These are phyloP conservation scores for Colletotrichum somersetense DNA, from an alignment of 2,329 filamentous ascomycete species.

Conservation along the genomic window DNA sequence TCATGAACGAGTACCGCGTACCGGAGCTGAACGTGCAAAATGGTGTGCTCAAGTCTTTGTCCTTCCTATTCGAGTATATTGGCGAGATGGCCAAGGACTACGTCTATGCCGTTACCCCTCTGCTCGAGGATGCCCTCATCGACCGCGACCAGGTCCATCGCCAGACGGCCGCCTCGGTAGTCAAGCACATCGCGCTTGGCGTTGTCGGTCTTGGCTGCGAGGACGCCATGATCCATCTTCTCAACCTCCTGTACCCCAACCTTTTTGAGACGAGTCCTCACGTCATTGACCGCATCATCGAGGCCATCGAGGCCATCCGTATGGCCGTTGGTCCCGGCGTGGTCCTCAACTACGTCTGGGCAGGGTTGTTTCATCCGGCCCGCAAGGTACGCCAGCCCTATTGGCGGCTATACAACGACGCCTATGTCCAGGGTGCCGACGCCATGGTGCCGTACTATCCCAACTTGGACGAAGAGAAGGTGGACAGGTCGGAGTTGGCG, in stretches of 20 bases:
- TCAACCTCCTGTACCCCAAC: slow-evolving; percentile 96
- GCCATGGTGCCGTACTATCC: slow-evolving; percentile 98
- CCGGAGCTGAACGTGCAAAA: slow-evolving; percentile 99
- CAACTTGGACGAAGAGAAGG: slow-evolving; percentile 81
- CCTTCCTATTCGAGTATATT: slow-evolving; percentile 99
- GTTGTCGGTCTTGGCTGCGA: slow-evolving; percentile 98
- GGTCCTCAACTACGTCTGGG: slow-evolving; percentile 98
- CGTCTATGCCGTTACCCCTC: slow-evolving; percentile 95
- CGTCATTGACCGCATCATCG: slow-evolving; percentile 97
- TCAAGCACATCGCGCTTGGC: slow-evolving; percentile 97
- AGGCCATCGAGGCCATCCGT: slow-evolving; percentile 95
- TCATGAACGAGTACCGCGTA: slow-evolving; percentile 99
- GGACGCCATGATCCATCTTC: slow-evolving; percentile 97
- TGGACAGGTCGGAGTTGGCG: slow-evolving; percentile 83
- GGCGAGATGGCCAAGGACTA: slow-evolving; percentile 99
- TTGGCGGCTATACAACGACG: slow-evolving; percentile 97
- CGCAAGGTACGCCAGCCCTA: slow-evolving; percentile 95
- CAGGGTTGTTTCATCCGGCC: slow-evolving; percentile 95
- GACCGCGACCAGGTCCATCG: slow-evolving; percentile 98
- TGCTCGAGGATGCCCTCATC: slow-evolving; percentile 96
- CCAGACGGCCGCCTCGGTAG: slow-evolving; percentile 94
- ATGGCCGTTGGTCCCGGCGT: slow-evolving; percentile 93
- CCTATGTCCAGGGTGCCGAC: slow-evolving; percentile 93
- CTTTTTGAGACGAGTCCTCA: slow-evolving; percentile 98
- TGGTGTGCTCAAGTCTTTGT: slow-evolving; percentile 95